Evolutionary conservation across 495 filamentous ascomycete species (phyloP).

Genomic region (Lasiosphaeria miniovina): DNA sequence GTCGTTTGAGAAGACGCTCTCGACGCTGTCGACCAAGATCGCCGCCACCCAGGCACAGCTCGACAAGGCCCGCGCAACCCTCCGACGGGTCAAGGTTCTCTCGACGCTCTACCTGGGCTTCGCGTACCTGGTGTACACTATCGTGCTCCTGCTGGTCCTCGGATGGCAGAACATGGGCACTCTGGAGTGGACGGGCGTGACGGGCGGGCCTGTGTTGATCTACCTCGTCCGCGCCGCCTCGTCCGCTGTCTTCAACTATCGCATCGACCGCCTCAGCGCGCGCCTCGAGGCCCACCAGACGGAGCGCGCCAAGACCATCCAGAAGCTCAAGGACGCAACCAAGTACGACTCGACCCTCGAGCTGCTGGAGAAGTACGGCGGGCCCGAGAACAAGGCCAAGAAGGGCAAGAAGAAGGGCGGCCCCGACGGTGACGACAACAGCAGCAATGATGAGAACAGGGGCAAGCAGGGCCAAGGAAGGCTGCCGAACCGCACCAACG

Average conservation of each 20-base stretch:
- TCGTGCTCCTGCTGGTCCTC: slow-evolving; percentile 77
- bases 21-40: slow-evolving; percentile 77
- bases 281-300: slow-evolving; percentile 70
- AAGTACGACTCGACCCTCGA: slow-evolving; percentile 94
- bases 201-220: slow-evolving; percentile 79
- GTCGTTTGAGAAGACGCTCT: slow-evolving; percentile 86
- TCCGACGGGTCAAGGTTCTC: slow-evolving; percentile 76
- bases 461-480: slow-evolving; percentile 16
- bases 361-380: slow-evolving; percentile 90
- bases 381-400: slow-evolving; percentile 49
- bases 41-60: slow-evolving; percentile 65
- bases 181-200: slow-evolving; percentile 70
- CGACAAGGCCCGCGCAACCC: slow-evolving; percentile 63
- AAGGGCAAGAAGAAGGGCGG: slow-evolving; percentile 36
- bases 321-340: slow-evolving; percentile 89
- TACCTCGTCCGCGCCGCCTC: slow-evolving; percentile 59
- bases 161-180: slow-evolving; percentile 78
- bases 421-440: slow-evolving; percentile 25
- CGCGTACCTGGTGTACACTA: slow-evolving; percentile 79
- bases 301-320: slow-evolving; percentile 81
- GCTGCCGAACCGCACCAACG: slow-evolving; percentile 46
- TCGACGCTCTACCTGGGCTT: slow-evolving; percentile 88
- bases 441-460: slow-evolving; percentile 18
- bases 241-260: slow-evolving; percentile 74
- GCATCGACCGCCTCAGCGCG: slow-evolving; percentile 62